Percentiles rank a stretch among this genome's conserved stretches.
Evolutionary conservation across 2,329 filamentous ascomycete genomes (phyloP).

Genomic region (Alternaria rosae): DNA sequence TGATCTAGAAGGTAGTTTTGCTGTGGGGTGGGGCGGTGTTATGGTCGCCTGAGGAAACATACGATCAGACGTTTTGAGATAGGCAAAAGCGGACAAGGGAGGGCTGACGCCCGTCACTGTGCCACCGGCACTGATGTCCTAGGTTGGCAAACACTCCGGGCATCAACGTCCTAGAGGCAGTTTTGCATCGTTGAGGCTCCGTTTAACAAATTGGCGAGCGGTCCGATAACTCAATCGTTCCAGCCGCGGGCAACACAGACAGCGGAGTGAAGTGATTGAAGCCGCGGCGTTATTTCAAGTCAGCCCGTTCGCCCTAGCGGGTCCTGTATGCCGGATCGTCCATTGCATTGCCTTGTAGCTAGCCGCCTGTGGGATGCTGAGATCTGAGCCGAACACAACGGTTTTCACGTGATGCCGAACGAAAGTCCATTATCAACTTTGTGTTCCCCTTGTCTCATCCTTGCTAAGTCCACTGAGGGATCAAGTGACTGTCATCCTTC

Average conservation of each 20-base stretch:
- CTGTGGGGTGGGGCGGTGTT: conserved; percentile 17
- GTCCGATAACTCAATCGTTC: conserved; percentile 8
- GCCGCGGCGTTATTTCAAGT: conserved; percentile 1
- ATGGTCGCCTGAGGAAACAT: conserved; percentile 17
- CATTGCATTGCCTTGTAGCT: neutral
- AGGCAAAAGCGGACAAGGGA: conserved; percentile 4
- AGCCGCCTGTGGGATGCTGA: neutral
- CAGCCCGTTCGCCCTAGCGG: conserved; percentile 1
- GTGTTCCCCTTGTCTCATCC: conserved; percentile 5
- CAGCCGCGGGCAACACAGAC: conserved; percentile 3
- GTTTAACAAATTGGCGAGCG: conserved; percentile 3
- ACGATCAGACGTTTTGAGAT: conserved; percentile 15
- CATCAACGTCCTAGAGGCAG: neutral
- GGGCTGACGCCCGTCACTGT: conserved; percentile 6
- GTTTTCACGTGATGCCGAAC: conserved; percentile 4
- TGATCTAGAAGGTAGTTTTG: conserved; percentile 4
- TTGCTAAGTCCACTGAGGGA: conserved; percentile 15
- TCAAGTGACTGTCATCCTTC: conserved; percentile 45
- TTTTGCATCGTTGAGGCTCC: conserved; percentile 1
- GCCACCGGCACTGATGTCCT: conserved; percentile 12
- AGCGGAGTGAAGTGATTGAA: conserved; percentile 1
- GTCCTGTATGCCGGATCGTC: neutral
- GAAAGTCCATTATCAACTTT: neutral
- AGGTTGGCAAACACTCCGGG: conserved; percentile 10
- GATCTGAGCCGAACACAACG: neutral